These are phyloP conservation scores for Colletotrichum sidae DNA, from an alignment of 2,329 filamentous ascomycete genomes.

Conservation along the genomic window DNA sequence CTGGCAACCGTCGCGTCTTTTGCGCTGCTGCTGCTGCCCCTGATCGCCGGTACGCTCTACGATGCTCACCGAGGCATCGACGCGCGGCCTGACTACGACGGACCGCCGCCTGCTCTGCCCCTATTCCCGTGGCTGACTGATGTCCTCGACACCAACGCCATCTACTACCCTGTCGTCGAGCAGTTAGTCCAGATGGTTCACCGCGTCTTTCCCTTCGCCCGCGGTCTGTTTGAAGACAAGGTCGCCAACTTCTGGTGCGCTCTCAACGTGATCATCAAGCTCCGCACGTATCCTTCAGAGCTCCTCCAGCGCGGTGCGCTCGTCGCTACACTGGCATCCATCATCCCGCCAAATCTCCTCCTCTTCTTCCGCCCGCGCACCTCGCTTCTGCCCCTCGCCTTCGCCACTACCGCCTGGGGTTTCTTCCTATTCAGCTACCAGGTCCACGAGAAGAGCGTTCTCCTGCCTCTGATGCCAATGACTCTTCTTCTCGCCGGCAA, in stretches of 20 bases:
- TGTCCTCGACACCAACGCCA: constrained; percentile 71
- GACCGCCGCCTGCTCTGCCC: constrained; percentile 71
- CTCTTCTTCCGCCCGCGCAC: constrained; percentile 84
- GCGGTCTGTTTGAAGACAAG: constrained; percentile 98
- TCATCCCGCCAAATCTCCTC: constrained; percentile 81
- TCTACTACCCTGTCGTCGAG: constrained; percentile 80
- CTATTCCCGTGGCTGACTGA: constrained; percentile 69
- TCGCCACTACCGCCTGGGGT: constrained; percentile 90
- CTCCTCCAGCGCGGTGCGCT: constrained; percentile 83
- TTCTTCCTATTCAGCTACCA: constrained; percentile 99
- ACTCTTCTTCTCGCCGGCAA: constrained; percentile 85
- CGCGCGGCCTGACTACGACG: constrained; percentile 65
- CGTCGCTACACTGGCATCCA: constrained; percentile 78
- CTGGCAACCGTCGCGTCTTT: constrained; percentile 80
- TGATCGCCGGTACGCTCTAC: constrained; percentile 78
- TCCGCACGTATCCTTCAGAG: constrained; percentile 77
- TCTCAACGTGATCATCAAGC: constrained; percentile 88
- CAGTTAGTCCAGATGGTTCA: constrained; percentile 88
- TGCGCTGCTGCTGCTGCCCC: constrained; percentile 77
- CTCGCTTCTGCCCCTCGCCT: constrained; percentile 80
- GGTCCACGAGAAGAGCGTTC: constrained; percentile 97
- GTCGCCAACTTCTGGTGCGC: constrained; percentile 99
- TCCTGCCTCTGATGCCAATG: constrained; percentile 93
- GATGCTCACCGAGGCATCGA: constrained; percentile 74
- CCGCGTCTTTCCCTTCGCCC: constrained; percentile 93